A percentile compares a stretch with the other conserved stretches of the same genome.
Conservation (phyloP, 2,329 filamentous ascomycete species). For the Cladorrhinum sp. region DNA sequence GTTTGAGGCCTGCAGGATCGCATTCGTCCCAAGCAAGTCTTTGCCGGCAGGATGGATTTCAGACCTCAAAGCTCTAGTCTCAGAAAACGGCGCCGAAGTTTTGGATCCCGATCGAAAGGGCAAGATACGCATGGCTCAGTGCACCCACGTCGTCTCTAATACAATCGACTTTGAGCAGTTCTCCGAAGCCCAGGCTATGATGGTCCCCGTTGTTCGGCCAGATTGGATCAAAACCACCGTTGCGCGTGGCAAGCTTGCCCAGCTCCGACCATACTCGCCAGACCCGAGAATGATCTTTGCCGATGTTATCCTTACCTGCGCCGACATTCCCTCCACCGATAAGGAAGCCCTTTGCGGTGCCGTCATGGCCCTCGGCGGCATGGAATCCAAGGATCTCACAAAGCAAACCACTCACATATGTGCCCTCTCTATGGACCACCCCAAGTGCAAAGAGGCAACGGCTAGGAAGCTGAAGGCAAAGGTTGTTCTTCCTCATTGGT, state of each 20-base stretch:
- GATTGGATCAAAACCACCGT: constrained; percentile 76
- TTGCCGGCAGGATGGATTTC: constrained; percentile 23
- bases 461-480: constrained; percentile 32
- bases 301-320: constrained; percentile 77
- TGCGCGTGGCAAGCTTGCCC: constrained; percentile 65
- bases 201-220: constrained; percentile 81
- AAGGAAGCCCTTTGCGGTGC: constrained; percentile 90
- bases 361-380: constrained; percentile 83
- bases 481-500: constrained; percentile 91
- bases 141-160: constrained; percentile 61
- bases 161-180: constrained; percentile 94
- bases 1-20: constrained; percentile 24
- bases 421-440: constrained; percentile 70
- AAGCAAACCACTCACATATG: constrained; percentile 85
- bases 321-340: constrained; percentile 79
- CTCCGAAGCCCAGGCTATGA: constrained; percentile 65
- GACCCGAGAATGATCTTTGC: constrained; percentile 90
- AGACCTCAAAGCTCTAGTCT: constrained; percentile 30
- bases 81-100: constrained; percentile 50
- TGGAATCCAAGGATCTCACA: constrained; percentile 69
- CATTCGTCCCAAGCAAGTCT: constrained; percentile 28
- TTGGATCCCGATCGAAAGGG: constrained; percentile 48
- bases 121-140: constrained; percentile 45
- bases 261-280: constrained; percentile 81
- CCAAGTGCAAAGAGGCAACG: constrained; percentile 53